Conservation (phyloP, 176 grass and related monocot genomes). For the Oryza glaberrima region DNA sequence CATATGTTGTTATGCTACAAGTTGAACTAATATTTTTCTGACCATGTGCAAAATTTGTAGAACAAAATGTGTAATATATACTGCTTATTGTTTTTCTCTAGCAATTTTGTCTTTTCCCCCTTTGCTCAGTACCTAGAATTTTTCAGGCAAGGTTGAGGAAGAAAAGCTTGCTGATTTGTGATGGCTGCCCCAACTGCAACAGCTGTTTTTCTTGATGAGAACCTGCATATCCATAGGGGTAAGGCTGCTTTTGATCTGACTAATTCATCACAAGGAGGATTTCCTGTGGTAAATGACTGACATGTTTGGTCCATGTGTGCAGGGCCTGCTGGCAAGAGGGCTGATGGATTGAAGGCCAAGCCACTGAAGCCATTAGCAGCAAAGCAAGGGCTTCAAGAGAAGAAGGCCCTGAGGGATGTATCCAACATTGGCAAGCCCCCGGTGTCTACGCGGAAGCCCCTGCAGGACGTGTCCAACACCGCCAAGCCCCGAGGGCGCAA, state of each 20-base stretch:
- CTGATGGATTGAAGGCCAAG: conserved; percentile 47
- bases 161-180: conserved; percentile 28
- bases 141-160: conserved; percentile 16
- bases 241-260: conserved; percentile 7
- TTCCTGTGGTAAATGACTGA: background rate
- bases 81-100: conserved; percentile 8
- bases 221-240: conserved; percentile 53
- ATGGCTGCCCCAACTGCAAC: conserved; percentile 59
- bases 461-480: conserved; percentile 43
- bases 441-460: conserved; percentile 31
- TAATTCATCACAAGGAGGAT: conserved; percentile 4
- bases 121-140: background rate
- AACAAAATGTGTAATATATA: background rate
- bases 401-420: conserved; percentile 59
- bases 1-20: background rate
- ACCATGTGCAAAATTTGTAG: background rate
- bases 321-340: conserved; percentile 58
- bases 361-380: conserved; percentile 55
- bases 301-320: background rate
- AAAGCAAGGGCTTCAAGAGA: conserved; percentile 42
- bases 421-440: conserved; percentile 56
- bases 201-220: conserved; percentile 56
- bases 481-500: background rate
- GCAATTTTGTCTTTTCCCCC: background rate
- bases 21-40: background rate